Evolutionary conservation across 495 filamentous ascomycete species (phyloP).

Genomic region (Penicillium coffeae): DNA sequence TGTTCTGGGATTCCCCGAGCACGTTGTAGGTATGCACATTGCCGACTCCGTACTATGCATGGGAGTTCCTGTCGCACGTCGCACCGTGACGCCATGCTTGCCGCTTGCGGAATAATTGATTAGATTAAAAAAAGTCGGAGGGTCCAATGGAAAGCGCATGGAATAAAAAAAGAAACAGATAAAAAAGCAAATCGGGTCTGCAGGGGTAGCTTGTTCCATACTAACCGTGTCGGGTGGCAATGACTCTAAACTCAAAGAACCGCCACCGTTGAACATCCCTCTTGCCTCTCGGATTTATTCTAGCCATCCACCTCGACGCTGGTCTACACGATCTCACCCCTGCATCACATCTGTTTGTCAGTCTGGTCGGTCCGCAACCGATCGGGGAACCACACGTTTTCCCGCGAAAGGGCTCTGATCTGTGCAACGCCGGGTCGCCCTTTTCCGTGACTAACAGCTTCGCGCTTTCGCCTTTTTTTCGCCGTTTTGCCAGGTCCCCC

Average conservation of each 20-base stretch:
- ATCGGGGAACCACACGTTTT: background rate
- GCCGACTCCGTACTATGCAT: too few species aligned
- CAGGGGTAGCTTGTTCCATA: constrained; percentile 23
- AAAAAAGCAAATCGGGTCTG: constrained; percentile 19
- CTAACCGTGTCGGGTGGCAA: constrained; percentile 9
- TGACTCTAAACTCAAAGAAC: constrained; percentile 6
- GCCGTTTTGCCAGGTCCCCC: constrained; percentile 16
- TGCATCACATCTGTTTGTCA: too few species aligned
- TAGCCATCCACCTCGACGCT: background rate
- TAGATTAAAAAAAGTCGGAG: too few species aligned
- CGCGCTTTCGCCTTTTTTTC: constrained; percentile 8
- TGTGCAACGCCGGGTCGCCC: constrained; percentile 28
- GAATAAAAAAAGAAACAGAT: constrained; percentile 13
- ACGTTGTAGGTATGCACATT: too few species aligned
- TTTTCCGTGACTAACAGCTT: constrained; percentile 50
- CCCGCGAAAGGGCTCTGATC: too few species aligned
- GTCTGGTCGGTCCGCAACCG: background rate
- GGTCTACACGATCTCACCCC: background rate
- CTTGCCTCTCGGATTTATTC: too few species aligned
- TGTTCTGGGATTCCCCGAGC: background rate
- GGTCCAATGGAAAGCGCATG: background rate
- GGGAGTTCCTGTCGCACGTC: too few species aligned
- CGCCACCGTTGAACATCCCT: constrained; percentile 8
- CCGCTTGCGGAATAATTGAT: too few species aligned
- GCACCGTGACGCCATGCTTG: too few species aligned